Percentiles rank a stretch among this genome's conserved stretches.
These are phyloP conservation scores for Rauvolfia tetraphylla DNA, from an alignment of 257 asterid species.

Conservation along the genomic window DNA sequence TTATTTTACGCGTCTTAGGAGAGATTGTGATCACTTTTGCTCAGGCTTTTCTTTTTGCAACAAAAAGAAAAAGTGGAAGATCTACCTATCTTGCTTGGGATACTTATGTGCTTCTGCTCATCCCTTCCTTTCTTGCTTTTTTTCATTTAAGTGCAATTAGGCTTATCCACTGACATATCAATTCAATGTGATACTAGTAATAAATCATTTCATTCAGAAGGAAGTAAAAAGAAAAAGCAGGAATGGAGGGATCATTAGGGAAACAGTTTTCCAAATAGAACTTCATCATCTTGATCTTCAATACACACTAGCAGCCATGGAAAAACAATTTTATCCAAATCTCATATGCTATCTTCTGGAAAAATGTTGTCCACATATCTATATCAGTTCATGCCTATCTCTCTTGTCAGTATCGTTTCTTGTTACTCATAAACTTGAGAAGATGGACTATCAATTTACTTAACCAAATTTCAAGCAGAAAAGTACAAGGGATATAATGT, in stretches of 20 bases:
- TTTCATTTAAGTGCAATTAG: background rate
- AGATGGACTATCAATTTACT: background rate
- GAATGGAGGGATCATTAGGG: background rate
- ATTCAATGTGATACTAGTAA: background rate
- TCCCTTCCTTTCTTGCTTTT: too few relatives aligned
- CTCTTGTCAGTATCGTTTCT: background rate
- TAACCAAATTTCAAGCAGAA: background rate
- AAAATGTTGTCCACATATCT: background rate
- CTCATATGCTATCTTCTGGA: background rate
- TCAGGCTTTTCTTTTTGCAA: background rate
- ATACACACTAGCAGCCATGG: background rate
- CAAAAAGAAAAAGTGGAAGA: too few relatives aligned
- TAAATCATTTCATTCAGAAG: background rate
- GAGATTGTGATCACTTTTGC: too few relatives aligned
- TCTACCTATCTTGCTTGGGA: too few relatives aligned
- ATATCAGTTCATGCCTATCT: background rate
- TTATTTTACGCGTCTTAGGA: too few relatives aligned
- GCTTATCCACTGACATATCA: background rate
- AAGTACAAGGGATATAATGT: background rate
- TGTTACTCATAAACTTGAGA: background rate
- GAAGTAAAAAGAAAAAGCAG: background rate
- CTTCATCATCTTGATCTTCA: background rate
- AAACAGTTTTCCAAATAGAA: background rate
- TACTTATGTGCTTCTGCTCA: too few relatives aligned
- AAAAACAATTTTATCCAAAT: background rate